Evolutionary conservation across 1,139 yeast species (phyloP), one percentile per base, ranked within the genome.

Genomic region (Kodamaea sp.): DNA sequence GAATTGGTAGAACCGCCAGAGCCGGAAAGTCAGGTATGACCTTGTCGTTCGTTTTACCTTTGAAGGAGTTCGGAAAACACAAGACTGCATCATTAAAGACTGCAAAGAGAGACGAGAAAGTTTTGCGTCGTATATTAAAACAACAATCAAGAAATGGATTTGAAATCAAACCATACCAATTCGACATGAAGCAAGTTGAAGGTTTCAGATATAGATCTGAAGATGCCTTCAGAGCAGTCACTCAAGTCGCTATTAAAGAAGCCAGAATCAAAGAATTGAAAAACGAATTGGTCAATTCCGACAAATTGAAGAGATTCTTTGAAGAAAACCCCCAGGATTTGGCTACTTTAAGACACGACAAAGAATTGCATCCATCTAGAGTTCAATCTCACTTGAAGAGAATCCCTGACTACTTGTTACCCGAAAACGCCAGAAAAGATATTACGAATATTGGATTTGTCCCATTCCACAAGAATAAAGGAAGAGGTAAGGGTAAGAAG

Each of bases 251-350:
- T 1, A 78, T 94, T 18, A 80, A 97, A 61, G 97, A 92, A 55
- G 97, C 98, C 1, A 78, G 98, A 53, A 78, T 90, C 37, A 85
- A 81, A 56, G 99, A 94, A 59, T 74, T 94, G 57, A 85, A 86
- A 57, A 78, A 83, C 51, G 98, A 94, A 60, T 72, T 94, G 57
- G 69, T 94, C 43, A 80, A 90, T 28, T 85, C 95, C 46, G 97
- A 89, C 44, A 89, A 88, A 54, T 75, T 94, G 55, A 89, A 89
- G 61, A 78, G 97, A 53, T 95, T 89, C 63, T 94, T 94, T 55
- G 97, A 92, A 61, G 98, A 92, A 55, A 92, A 92, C 57, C 98
- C 98, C n/a, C 95, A 88, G 53, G 98, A 94, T 61, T 73, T 92
- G 53, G 80, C 80, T 10, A 80, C 84, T 34, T 76, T 92, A 57